A percentile compares a stretch with the other conserved stretches of the same genome.
Evolutionary conservation across 257 asterid species (phyloP).

Genomic region (Scutellaria barbata): DNA sequence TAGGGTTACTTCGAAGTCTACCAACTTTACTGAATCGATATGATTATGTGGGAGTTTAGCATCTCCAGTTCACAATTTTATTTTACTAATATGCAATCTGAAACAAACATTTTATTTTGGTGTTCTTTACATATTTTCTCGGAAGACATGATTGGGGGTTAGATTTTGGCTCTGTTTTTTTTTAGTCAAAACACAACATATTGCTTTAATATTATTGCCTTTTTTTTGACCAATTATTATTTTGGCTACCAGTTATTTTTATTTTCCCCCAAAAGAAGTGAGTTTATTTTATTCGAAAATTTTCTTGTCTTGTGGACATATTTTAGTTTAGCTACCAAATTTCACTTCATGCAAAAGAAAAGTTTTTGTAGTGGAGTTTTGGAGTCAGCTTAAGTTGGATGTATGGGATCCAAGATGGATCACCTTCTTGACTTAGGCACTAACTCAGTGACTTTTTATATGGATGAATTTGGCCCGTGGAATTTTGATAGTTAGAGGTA

Average conservation of each 20-base stretch:
- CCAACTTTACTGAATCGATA: constrained; percentile 13
- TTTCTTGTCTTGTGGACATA: not conserved
- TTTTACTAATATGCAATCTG: not conserved
- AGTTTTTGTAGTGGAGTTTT: constrained; percentile 9
- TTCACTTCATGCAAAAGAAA: not conserved
- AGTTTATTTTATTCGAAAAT: not conserved
- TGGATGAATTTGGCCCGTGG: constrained; percentile 13
- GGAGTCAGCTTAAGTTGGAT: constrained; percentile 16
- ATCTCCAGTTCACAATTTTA: not conserved
- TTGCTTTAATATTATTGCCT: constrained; percentile 7
- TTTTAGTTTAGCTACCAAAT: not conserved
- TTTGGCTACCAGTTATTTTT: constrained; percentile 6
- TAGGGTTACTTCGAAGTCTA: constrained; percentile 30
- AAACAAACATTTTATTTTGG: constrained; percentile 23
- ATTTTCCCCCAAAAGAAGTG: not conserved
- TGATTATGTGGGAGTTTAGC: constrained; percentile 14
- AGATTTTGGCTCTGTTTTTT: constrained; percentile 14
- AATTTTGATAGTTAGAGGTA: not conserved
- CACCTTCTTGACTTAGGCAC: constrained; percentile 22
- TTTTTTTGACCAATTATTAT: not conserved
- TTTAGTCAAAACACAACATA: not conserved
- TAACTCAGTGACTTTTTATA: not conserved
- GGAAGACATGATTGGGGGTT: not conserved
- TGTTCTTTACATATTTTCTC: constrained; percentile 2
- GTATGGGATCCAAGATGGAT: constrained; percentile 15